phyloP scores from a whole-genome alignment of 164 flowering plant genomes.

The Kingdonia uniflora region DNA sequence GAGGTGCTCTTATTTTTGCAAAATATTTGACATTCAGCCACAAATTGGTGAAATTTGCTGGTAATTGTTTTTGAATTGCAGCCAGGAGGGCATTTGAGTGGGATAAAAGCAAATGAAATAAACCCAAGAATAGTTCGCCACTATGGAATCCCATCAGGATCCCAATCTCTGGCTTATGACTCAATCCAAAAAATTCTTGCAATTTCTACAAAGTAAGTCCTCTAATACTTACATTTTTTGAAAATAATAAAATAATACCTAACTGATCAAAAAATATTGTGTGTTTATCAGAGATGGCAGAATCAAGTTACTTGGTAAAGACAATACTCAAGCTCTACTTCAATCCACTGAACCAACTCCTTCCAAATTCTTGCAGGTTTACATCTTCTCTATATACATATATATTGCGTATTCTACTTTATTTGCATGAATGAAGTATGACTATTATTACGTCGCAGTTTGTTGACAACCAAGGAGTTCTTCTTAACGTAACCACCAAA shows the following conservation, averaged over 20 bases:
- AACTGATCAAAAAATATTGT: no score
- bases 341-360: slow-evolving; percentile 44
- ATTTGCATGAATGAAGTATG: no score
- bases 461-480: slow-evolving; percentile 62
- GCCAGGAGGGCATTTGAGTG: slow-evolving; percentile 42
- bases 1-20: no score
- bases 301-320: slow-evolving; percentile 68
- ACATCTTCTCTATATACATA: no score
- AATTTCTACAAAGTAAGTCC: slow-evolving; percentile 57
- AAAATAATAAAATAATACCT: background rate
- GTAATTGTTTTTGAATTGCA: slow-evolving; percentile 16
- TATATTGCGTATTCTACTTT: no score
- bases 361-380: slow-evolving; percentile 73
- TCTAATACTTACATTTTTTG: background rate
- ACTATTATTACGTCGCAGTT: slow-evolving; percentile 60
- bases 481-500: slow-evolving; percentile 48
- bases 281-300: slow-evolving; percentile 90
- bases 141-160: slow-evolving; percentile 73
- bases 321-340: slow-evolving; percentile 57
- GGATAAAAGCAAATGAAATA: slow-evolving; percentile 47
- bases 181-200: slow-evolving; percentile 70
- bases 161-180: slow-evolving; percentile 52
- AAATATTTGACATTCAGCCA: no score
- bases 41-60: no score
- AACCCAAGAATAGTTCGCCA: slow-evolving; percentile 66